These are phyloP conservation scores for Xylaria telfairii DNA, from an alignment of 495 filamentous ascomycete genomes.

Conservation along the genomic window DNA sequence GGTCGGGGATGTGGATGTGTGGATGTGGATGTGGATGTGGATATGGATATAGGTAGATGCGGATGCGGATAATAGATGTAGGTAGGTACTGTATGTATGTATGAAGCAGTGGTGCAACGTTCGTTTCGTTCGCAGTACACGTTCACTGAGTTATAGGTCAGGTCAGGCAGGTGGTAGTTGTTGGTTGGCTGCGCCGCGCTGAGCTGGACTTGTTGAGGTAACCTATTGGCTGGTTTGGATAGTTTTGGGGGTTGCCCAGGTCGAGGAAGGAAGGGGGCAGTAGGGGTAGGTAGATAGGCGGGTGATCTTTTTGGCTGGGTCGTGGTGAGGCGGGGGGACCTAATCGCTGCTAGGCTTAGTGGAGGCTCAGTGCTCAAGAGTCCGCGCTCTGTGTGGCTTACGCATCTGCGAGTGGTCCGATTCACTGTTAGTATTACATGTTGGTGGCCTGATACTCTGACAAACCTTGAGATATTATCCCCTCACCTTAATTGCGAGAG, in stretches of 20 bases:
- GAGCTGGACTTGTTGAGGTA: not conserved
- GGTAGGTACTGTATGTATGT: not conserved
- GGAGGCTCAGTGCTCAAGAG: not conserved
- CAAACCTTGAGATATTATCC: not conserved
- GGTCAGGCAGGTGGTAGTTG: not conserved
- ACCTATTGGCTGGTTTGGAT: slow-evolving; percentile 23
- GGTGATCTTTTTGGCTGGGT: slow-evolving; percentile 1
- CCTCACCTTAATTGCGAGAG: not conserved
- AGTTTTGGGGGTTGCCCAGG: slow-evolving; percentile 7
- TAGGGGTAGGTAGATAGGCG: not conserved
- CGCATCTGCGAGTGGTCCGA: slow-evolving; percentile 16
- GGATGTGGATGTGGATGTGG: not conserved
- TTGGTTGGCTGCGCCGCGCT: slow-evolving; percentile 19
- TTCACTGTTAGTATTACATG: slow-evolving; percentile 14
- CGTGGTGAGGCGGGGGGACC: not conserved
- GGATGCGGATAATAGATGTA: not conserved
- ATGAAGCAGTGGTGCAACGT: slow-evolving; percentile 25
- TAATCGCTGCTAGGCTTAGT: not conserved
- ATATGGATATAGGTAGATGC: not conserved
- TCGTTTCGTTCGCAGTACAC: not conserved
- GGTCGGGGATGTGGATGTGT: not conserved
- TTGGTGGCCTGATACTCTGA: slow-evolving; percentile 10
- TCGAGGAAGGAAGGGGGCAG: slow-evolving; percentile 15
- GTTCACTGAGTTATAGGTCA: not conserved
- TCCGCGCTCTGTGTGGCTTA: slow-evolving; percentile 15